Evolutionary conservation across 805 yeast genomes (phyloP).

Genomic region (Saturnispora kantuleensis): DNA sequence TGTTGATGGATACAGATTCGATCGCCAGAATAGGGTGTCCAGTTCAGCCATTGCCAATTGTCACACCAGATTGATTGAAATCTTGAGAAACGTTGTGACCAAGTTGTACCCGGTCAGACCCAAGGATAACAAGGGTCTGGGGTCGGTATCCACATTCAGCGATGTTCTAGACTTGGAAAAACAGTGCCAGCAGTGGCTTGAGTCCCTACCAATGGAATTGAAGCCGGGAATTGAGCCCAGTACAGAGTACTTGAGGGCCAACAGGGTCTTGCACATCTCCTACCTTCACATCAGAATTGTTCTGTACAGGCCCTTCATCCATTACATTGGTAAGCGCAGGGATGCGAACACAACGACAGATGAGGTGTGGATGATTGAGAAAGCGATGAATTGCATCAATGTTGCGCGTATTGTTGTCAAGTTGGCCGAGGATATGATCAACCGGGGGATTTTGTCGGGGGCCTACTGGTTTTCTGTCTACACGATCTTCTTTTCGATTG

Average conservation of each 20-base stretch:
- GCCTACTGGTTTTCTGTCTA: constrained; percentile 90
- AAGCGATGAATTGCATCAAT: constrained; percentile 76
- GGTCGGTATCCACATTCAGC: constrained; percentile 13
- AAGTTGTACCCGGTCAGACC: constrained; percentile 67
- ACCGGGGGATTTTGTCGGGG: constrained; percentile 61
- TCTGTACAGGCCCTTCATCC: constrained; percentile 81
- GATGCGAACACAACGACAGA: constrained; percentile 33
- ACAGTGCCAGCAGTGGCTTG: constrained; percentile 64
- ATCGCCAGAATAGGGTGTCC: constrained; percentile 42
- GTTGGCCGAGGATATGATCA: constrained; percentile 71
- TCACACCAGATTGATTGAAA: constrained; percentile 65
- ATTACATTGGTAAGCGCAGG: constrained; percentile 49
- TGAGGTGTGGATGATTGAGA: constrained; percentile 47
- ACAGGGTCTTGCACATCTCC: constrained; percentile 60
- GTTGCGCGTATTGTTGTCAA: constrained; percentile 77
- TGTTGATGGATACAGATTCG: constrained; percentile 40
- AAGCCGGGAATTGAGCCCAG: constrained; percentile 66
- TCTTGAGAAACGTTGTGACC: constrained; percentile 61
- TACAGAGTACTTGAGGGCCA: constrained; percentile 57
- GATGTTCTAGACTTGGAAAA: constrained; percentile 54
- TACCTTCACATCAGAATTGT: constrained; percentile 71
- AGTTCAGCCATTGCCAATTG: constrained; percentile 76
- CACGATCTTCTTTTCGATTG: constrained; percentile 81
- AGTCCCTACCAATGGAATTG: constrained; percentile 57
- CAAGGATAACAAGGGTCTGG: constrained; percentile 14